Evolutionary conservation across 805 yeast species (phyloP).

Genomic region (Wickerhamomyces sydowiorum): DNA sequence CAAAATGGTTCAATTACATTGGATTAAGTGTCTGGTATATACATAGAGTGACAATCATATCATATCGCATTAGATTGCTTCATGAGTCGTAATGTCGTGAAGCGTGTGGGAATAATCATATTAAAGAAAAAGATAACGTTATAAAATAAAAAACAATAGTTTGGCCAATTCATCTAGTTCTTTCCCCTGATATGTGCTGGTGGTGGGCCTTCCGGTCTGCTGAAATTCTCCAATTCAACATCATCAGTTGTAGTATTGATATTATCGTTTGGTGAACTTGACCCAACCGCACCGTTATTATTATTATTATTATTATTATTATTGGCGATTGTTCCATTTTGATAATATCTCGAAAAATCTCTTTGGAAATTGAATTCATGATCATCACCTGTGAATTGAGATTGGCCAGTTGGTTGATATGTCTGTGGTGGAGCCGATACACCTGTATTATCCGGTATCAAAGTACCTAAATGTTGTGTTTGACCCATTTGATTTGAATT

Average conservation of each 20-base stretch:
- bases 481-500: constrained; percentile 13
- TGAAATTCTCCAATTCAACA: constrained; percentile 2
- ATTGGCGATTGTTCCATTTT: constrained; percentile 2
- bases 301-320: not conserved
- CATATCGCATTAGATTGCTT: no score
- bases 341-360: constrained; percentile 21
- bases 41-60: no score
- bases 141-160: no score
- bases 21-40: no score
- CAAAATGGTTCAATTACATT: no score
- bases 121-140: no score
- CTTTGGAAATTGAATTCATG: constrained; percentile 16
- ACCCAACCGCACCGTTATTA: not conserved
- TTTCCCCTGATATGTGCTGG: constrained; percentile 13
- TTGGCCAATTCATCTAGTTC: not conserved
- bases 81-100: no score
- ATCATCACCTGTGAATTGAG: constrained; percentile 8
- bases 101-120: no score
- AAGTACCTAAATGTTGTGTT: constrained; percentile 21
- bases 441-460: constrained; percentile 21
- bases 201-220: constrained; percentile 22
- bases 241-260: not conserved
- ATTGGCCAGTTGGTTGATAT: not conserved
- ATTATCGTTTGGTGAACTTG: constrained; percentile 1
- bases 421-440: not conserved